These are phyloP conservation scores for Biscogniauxia sp. DNA, from an alignment of 2,329 filamentous ascomycete genomes.

Conservation along the genomic window DNA sequence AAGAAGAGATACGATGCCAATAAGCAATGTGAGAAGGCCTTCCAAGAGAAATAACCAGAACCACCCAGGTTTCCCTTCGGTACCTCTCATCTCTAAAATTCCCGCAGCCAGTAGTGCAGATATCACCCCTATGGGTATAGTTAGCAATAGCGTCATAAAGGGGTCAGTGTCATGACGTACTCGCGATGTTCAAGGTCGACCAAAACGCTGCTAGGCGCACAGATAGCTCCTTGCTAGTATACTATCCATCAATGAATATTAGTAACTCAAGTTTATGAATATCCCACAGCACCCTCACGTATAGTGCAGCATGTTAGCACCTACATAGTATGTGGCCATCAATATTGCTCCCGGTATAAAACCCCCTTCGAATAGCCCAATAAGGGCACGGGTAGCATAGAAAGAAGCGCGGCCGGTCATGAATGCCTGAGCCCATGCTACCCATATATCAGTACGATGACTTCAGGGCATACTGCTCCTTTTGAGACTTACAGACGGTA, in stretches of 20 bases:
- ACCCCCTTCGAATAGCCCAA: conserved; percentile 54
- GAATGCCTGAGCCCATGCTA: conserved; percentile 34
- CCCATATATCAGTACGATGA: conserved; percentile 34
- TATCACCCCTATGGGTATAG: conserved; percentile 1
- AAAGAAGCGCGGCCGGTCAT: conserved; percentile 30
- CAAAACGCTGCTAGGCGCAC: conserved; percentile 68
- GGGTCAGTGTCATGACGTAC: background rate
- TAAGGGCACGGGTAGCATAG: conserved; percentile 32
- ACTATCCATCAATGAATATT: conserved; percentile 33
- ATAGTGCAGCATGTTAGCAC: background rate
- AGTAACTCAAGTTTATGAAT: background rate
- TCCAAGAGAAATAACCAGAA: conserved; percentile 47
- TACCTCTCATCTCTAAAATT: conserved; percentile 49
- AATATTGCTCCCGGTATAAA: conserved; percentile 65
- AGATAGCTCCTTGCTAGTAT: conserved; percentile 68
- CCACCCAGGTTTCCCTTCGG: conserved; percentile 52
- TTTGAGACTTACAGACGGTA: conserved; percentile 1
- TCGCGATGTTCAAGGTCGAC: conserved; percentile 57
- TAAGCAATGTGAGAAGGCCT: conserved; percentile 40
- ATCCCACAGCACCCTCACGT: background rate
- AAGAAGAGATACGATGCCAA: conserved; percentile 58
- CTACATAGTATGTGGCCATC: conserved; percentile 66
- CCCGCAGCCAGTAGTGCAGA: conserved; percentile 50
- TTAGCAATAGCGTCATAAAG: background rate
- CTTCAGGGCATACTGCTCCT: conserved; percentile 23